Evolutionary conservation across 257 asterid genomes (phyloP).

Genomic region (Oldenlandia corymbosa): DNA sequence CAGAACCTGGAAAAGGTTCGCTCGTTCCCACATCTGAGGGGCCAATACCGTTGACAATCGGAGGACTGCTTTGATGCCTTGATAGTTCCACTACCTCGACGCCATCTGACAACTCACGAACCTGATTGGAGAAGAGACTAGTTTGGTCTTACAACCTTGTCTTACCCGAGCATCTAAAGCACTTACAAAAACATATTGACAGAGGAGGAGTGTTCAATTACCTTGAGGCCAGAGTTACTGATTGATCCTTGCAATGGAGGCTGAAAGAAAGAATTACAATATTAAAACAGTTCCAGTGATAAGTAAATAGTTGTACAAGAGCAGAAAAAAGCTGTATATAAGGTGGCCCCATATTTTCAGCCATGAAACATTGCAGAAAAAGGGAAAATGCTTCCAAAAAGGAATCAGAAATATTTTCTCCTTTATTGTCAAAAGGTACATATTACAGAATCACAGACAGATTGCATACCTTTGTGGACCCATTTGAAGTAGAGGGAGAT

Average conservation of each 20-base stretch:
- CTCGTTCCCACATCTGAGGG: constrained; percentile 33
- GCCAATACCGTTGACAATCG: constrained; percentile 15
- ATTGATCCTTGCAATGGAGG: constrained; percentile 30
- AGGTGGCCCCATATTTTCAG: neutral
- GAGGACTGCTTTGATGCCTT: constrained; percentile 27
- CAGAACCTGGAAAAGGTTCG: constrained; percentile 25
- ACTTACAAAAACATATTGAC: neutral
- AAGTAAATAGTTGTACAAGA: neutral
- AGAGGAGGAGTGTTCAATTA: constrained; percentile 10
- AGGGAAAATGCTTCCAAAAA: neutral
- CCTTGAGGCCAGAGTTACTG: constrained; percentile 66
- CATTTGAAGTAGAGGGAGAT: constrained; percentile 55
- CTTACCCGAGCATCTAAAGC: neutral
- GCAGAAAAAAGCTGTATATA: neutral
- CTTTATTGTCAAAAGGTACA: neutral
- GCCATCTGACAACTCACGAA: constrained; percentile 38
- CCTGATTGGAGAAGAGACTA: constrained; percentile 23
- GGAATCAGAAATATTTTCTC: neutral
- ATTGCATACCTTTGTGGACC: constrained; percentile 33
- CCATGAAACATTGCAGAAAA: neutral
- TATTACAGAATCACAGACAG: neutral
- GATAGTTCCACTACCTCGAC: constrained; percentile 16
- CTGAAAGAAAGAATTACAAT: constrained; percentile 11
- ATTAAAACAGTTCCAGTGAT: neutral
- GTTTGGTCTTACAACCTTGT: constrained; percentile 1